Percentiles rank a stretch among this genome's conserved stretches.
Evolutionary conservation across 257 asterid species (phyloP).

Genomic region (Avicennia marina): DNA sequence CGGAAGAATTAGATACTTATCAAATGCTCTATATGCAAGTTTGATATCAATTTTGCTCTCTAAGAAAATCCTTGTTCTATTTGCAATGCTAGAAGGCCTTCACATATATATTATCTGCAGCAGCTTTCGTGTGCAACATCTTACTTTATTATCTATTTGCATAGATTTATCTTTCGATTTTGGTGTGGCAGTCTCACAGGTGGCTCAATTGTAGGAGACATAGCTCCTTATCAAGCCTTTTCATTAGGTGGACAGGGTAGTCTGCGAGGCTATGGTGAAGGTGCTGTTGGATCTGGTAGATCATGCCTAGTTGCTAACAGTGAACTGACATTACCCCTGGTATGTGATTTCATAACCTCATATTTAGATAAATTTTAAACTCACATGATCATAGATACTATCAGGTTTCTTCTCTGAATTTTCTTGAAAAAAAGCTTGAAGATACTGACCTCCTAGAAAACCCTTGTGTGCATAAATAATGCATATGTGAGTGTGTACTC

Average conservation of each 20-base stretch:
- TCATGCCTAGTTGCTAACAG: conserved; percentile 82
- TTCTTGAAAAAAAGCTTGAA: too few species aligned
- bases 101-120: background rate
- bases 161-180: too few species aligned
- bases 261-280: conserved; percentile 94
- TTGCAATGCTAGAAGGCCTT: conserved; percentile 9
- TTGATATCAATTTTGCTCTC: background rate
- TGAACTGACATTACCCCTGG: conserved; percentile 86
- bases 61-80: too few species aligned
- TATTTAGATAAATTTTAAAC: too few species aligned
- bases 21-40: background rate
- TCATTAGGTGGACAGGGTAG: conserved; percentile 91
- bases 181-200: conserved; percentile 84
- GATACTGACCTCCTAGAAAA: too few species aligned
- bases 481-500: too few species aligned
- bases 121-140: background rate
- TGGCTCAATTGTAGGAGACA: conserved; percentile 92
- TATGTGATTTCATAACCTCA: conserved; percentile 25
- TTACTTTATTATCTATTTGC: conserved; percentile 2
- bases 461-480: too few species aligned
- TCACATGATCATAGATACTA: background rate
- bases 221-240: conserved; percentile 99
- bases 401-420: background rate
- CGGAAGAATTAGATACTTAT: background rate
- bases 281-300: conserved; percentile 92